A percentile compares a stretch with the other conserved stretches of the same genome.
Evolutionary conservation across 192 early-diverging fungal genomes (phyloP).

Genomic region (Powellomyces hirtus): DNA sequence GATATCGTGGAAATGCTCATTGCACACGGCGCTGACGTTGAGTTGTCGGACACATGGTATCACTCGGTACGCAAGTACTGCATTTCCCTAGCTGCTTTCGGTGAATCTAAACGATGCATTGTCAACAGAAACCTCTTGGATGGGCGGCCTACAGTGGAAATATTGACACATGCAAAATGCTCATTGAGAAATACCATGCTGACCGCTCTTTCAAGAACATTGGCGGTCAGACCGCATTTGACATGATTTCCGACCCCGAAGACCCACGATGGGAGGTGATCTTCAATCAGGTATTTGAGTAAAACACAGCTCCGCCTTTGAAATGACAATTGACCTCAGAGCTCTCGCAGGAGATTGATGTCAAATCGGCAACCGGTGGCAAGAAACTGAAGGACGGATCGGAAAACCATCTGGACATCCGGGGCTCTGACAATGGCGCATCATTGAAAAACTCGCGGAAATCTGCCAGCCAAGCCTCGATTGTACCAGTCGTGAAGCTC

Average conservation of each 20-base stretch:
- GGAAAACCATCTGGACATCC: too few relatives aligned
- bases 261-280: slow-evolving; percentile 51
- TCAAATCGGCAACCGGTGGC: too few relatives aligned
- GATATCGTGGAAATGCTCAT: slow-evolving; percentile 69
- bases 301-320: too few relatives aligned
- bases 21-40: slow-evolving; percentile 72
- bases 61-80: slow-evolving; percentile 43
- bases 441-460: too few relatives aligned
- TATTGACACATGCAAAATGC: slow-evolving; percentile 62
- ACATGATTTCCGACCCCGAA: slow-evolving; percentile 70
- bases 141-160: slow-evolving; percentile 87
- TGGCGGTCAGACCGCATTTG: slow-evolving; percentile 73
- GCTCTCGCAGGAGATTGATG: too few relatives aligned
- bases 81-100: not conserved
- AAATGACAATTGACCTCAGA: too few relatives aligned
- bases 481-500: not conserved
- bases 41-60: slow-evolving; percentile 83
- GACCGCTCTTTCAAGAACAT: slow-evolving; percentile 73
- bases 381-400: too few relatives aligned
- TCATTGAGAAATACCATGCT: slow-evolving; percentile 76
- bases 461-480: too few relatives aligned
- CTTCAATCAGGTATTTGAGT: slow-evolving; percentile 33
- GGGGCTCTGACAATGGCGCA: too few relatives aligned
- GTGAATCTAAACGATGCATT: not conserved
- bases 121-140: slow-evolving; percentile 64